Conservation (phyloP, 139 green algal genomes). For the Tetraselmis chui region DNA sequence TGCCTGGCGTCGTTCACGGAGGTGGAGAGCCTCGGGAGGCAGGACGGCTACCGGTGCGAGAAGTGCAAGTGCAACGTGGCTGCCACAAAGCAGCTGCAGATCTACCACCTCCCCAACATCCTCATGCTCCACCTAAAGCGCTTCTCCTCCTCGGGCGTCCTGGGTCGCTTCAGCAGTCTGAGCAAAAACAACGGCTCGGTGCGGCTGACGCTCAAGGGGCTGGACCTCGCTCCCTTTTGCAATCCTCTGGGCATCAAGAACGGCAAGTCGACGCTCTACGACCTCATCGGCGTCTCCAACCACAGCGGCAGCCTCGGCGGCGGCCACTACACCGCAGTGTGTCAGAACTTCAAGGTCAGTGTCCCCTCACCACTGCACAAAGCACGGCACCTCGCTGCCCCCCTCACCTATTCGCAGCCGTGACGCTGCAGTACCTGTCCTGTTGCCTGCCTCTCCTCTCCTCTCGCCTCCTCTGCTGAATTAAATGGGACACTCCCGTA, state of each 20-base stretch:
- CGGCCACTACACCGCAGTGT: constrained; percentile 59
- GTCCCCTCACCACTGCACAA: not conserved
- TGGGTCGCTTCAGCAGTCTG: not conserved
- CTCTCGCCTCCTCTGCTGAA: too few species aligned
- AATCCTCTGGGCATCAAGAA: constrained; percentile 18
- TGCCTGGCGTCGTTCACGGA: constrained; percentile 41
- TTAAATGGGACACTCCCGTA: too few species aligned
- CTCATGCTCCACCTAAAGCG: constrained; percentile 64
- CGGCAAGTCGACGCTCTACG: constrained; percentile 27
- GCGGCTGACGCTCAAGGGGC: constrained; percentile 20
- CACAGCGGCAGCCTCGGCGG: constrained; percentile 54
- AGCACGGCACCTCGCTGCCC: not conserved
- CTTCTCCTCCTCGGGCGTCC: constrained; percentile 22
- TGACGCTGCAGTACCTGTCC: too few species aligned
- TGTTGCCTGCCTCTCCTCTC: too few species aligned
- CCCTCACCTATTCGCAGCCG: not conserved
- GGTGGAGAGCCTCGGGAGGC: constrained; percentile 30
- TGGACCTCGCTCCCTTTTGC: constrained; percentile 56
- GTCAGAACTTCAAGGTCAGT: constrained; percentile 8
- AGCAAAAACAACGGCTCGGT: constrained; percentile 48
- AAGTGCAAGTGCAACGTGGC: constrained; percentile 39
- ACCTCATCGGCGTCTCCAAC: constrained; percentile 42
- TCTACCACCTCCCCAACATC: constrained; percentile 37
- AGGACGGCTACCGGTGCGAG: constrained; percentile 47
- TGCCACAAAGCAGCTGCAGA: constrained; percentile 51